Evolutionary conservation across 495 filamentous ascomycete genomes (phyloP), one percentile per base, ranked within the genome.

Genomic region (Penicillium nucicola): DNA sequence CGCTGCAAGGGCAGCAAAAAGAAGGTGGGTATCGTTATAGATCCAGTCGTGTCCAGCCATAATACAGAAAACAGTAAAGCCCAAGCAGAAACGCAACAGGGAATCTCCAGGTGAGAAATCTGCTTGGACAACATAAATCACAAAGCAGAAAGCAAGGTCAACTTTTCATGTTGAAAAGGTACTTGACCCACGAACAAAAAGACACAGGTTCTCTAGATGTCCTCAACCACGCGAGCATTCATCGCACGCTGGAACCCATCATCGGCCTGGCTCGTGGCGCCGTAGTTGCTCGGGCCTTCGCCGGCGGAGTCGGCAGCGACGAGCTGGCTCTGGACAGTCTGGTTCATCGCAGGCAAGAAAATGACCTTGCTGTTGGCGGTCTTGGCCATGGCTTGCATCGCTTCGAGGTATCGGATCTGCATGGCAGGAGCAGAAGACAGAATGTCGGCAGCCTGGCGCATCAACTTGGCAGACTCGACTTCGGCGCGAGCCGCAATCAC

Each of bases 361-460:
- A 98, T 97, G 59, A 98, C 93, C 78, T 98, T 97, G 77, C 78
- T 81, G 71, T 96, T 95, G 15, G 93, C 91, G 0, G 80, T 81
- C 84, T 97, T 97, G 50, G 93, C 95, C 93, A 97, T 97, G 8
- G 89, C 82, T 66, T 99, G 93, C 90, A 97, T 97, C n/a, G 93
- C 93, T 77, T 99, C 93, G 52, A 99, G 84, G 58, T 97, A 96
- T 18, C 92, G 77, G 72, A 99, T 99, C 73, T 99, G 93, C 93
- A 99, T 99, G 42, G 93, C 93, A 0, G 93, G 95, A 0, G 93
- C 95, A 25, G 84, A 89, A 45, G 82, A 87, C 50, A 98, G 68
- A 60, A 99, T 99, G 68, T 99, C 93, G 62, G 93, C 93, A 34
- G 93, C 93, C 67, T 97, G 91, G 45, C 93, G 81, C 93, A 98